Base-by-base conservation (phyloP, 2,329 filamentous ascomycete species). In the Xylaria sp. region DNA sequence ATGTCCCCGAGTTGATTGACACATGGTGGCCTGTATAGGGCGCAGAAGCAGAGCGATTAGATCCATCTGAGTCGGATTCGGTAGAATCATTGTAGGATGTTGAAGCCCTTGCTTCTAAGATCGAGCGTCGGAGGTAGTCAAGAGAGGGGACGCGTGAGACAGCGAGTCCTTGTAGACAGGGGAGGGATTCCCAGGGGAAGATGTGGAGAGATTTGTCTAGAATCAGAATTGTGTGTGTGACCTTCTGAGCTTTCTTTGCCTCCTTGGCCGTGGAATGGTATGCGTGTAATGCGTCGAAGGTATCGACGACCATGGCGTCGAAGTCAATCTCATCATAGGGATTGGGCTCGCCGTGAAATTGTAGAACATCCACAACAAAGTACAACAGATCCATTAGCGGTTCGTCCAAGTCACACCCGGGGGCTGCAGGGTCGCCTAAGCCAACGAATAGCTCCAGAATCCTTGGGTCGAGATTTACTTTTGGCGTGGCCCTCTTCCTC, bases 271-370 rank as follows among this genome's bases (percentile, higher is more conserved):
- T 82, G 28, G 83, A 85, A 75, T 97, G 91, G 77, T 98, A 98
- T 0, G 89, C 87, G 59, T 90, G 89, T 31, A 99, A 83, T 1
- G 94, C 93, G 80, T 98, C 95, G 48, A 94, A 87, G 0, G 93
- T 93, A 75, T 97, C 94, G 48, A 98, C 86, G 5, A 94, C 90
- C 89, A 99, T 97, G 73, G 87, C 83, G 72, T 99, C 96, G 77
- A 98, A 97, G 80, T 98, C 95, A 71, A 99, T 93, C 82, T 99
- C 96, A 75, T 99, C 96, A 80, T 98, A 98, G 0, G 97, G 96
- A 78, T 98, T 99, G 57, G 90, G 89, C 81, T 99, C 97, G 18
- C 96, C 96, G 74, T 97, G 93, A 80, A 99, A 98, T 78, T 98
- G 96, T 2, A 99, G 85, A 61, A 98, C 94, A 76, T 99, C 96